Evolutionary conservation across 2,329 filamentous ascomycete genomes (phyloP), one percentile per base, ranked within the genome.

Genomic region (Chrysosporium queenslandicum): DNA sequence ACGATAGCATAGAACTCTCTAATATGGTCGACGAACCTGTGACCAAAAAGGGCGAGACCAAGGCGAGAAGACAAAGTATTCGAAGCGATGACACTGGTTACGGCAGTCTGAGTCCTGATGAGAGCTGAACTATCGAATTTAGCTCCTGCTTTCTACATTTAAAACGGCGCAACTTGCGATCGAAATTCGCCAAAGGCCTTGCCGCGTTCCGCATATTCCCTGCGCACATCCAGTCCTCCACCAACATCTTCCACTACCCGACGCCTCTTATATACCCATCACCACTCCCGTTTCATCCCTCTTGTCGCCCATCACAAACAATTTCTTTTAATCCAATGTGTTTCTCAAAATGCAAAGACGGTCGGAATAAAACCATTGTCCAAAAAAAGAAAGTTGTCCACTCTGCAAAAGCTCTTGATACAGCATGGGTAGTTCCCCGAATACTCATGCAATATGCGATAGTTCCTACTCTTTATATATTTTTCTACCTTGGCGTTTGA

Each of bases 11-110:
- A n/a, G n/a, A n/a, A 29, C 27, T 9, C n/a, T 39, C 18, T 5
- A 40, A 48, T 27, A 25, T 21, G 18, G 2, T 21, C 7, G 21
- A 14, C 16, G 41, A 18, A 12, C 21, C 3, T n/a, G 21, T 6
- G 12, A n/a, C 14, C 23, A 20, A 34, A 25, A 21, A 29, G 18
- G 14, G 14, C n/a, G 20, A 41, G 14, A 41, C 11, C 23, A 39
- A 34, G 12, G 23, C 52, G 16, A 52, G 59, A 47, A 50, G 66
- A 4, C 59, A 63, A 43, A 66, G 68, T 48, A 64, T 61, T 1
- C 57, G 60, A 27, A 71, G 68, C 55, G 65, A 65, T 45, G 68
- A 71, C 56, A 69, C 68, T 1, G 68, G 68, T 5, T 71, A 71
- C 53, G 68, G 61, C 12, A 71, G 67, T 51, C 56, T 58, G 52